phyloP scores from a whole-genome alignment of 225 moss, liverwort and hornwort genomes.

The Antitrichia curtipendula region DNA sequence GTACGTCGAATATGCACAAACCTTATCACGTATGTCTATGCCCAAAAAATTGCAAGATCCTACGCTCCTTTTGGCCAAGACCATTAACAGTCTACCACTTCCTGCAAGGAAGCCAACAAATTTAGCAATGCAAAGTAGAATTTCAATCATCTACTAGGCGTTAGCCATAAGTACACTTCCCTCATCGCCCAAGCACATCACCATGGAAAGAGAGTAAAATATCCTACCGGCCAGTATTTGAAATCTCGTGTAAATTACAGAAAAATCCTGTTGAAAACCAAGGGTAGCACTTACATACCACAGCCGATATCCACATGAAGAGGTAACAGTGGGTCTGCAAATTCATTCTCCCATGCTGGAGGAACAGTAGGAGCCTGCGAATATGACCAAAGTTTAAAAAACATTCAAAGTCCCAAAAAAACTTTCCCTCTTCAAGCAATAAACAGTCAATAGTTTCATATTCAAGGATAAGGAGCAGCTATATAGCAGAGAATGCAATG shows the following conservation, averaged over 20 bases:
- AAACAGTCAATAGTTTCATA: not conserved
- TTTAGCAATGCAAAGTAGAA: not conserved
- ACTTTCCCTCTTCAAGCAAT: not conserved
- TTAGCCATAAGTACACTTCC: not conserved
- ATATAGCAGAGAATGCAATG: not conserved
- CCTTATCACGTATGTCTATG: constrained; percentile 64
- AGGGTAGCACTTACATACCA: constrained; percentile 21
- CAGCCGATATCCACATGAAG: constrained; percentile 81
- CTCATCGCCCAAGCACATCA: not conserved
- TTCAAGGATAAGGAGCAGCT: not conserved
- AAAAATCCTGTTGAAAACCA: not conserved
- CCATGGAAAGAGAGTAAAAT: not conserved
- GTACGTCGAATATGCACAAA: constrained; percentile 2
- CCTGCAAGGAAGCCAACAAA: constrained; percentile 7
- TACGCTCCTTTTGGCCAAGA: constrained; percentile 55
- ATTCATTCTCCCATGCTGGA: constrained; percentile 48
- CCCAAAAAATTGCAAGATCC: constrained; percentile 55
- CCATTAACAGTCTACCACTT: constrained; percentile 64
- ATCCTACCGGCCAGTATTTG: not conserved
- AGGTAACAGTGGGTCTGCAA: constrained; percentile 43
- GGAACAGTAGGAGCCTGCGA: constrained; percentile 43
- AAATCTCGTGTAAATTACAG: not conserved
- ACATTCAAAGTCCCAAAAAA: not conserved
- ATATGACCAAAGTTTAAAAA: not conserved
- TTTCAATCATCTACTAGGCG: not conserved